These are phyloP conservation scores for Umbelopsis sp. DNA, from an alignment of 192 early-diverging fungal species.

Conservation along the genomic window DNA sequence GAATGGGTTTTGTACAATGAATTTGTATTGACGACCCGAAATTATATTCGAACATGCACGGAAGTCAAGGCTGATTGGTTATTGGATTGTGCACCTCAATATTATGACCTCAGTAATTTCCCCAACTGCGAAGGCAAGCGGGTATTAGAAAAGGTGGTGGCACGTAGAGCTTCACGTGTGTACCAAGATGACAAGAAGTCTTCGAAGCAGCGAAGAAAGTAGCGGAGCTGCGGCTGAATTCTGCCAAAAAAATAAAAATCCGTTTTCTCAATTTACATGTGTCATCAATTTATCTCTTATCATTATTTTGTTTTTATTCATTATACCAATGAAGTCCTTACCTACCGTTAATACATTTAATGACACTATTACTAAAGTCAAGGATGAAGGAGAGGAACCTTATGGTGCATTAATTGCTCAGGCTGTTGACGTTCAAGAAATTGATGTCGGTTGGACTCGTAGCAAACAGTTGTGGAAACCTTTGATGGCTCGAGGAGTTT, in stretches of 20 bases:
- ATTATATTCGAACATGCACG: constrained; percentile 94
- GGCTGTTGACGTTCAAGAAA: constrained; percentile 56
- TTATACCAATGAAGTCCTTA: constrained; percentile 11
- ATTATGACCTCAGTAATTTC: constrained; percentile 91
- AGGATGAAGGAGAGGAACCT: neutral
- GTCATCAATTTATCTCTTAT: neutral
- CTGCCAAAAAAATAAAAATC: neutral
- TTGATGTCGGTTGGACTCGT: constrained; percentile 73
- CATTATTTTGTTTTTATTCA: neutral
- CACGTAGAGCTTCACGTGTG: constrained; percentile 46
- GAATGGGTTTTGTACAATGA: constrained; percentile 99
- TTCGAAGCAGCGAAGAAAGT: constrained; percentile 39
- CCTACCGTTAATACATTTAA: neutral
- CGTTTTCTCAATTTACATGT: neutral
- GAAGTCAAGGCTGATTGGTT: constrained; percentile 89
- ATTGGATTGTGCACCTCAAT: constrained; percentile 81
- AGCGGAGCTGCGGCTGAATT: constrained; percentile 9
- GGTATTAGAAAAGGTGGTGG: constrained; percentile 70
- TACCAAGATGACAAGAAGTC: constrained; percentile 47
- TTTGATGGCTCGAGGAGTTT: constrained; percentile 80
- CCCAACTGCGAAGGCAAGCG: constrained; percentile 92
- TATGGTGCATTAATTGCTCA: constrained; percentile 29
- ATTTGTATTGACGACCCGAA: constrained; percentile 94
- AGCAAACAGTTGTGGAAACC: constrained; percentile 84
- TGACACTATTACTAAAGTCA: neutral